Conservation (phyloP, 2,329 filamentous ascomycete genomes). For the Madurella fahalii region DNA sequence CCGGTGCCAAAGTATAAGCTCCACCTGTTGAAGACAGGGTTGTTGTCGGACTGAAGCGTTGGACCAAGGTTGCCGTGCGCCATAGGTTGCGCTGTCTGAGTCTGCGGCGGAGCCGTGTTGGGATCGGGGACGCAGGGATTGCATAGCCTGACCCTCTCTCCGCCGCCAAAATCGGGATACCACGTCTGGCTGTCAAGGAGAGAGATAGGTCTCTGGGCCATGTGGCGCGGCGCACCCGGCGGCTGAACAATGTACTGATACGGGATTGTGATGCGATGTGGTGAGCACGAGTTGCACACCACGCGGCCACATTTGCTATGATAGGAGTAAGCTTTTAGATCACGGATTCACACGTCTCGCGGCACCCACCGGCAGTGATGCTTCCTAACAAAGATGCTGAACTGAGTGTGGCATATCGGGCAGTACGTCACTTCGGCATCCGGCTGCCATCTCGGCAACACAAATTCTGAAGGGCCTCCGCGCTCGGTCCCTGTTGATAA, state of each 20-base stretch:
- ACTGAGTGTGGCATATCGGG: conserved; percentile 75
- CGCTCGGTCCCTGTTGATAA: background rate
- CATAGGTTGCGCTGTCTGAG: conserved; percentile 38
- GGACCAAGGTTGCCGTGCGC: conserved; percentile 36
- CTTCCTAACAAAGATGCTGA: conserved; percentile 81
- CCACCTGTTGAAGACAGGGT: conserved; percentile 25
- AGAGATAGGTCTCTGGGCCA: conserved; percentile 37
- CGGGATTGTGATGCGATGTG: conserved; percentile 91
- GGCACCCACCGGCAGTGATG: conserved; percentile 75
- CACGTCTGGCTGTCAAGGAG: conserved; percentile 39
- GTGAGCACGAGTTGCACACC: conserved; percentile 85
- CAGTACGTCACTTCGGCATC: conserved; percentile 78
- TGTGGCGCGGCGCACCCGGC: conserved; percentile 41
- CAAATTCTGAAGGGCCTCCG: conserved; percentile 38
- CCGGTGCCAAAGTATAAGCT: conserved; percentile 36
- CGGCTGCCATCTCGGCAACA: conserved; percentile 79
- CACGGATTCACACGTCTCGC: background rate
- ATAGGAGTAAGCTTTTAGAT: background rate
- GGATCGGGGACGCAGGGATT: conserved; percentile 61
- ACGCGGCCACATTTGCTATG: conserved; percentile 83
- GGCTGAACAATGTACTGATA: conserved; percentile 88
- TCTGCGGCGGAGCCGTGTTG: conserved; percentile 52
- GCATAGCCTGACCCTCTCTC: conserved; percentile 56
- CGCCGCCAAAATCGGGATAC: conserved; percentile 48
- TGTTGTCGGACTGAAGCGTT: background rate